Conservation (phyloP, 257 asterid genomes). For the Solanum rostratum region DNA sequence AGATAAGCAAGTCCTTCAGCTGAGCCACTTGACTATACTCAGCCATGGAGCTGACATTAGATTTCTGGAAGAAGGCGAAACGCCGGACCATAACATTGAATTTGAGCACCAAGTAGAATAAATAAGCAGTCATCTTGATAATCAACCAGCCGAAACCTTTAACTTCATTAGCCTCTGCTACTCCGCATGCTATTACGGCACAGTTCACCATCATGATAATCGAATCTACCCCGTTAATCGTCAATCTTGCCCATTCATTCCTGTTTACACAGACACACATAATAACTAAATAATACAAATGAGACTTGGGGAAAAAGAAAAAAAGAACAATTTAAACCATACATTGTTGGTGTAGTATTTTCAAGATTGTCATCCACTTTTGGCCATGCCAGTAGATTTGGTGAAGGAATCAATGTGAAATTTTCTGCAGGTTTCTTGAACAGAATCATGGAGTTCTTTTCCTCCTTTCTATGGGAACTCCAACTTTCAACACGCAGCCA, state of each 20-base stretch:
- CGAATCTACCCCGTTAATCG: conserved; percentile 5
- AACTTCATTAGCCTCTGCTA: not conserved
- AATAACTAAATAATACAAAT: not conserved
- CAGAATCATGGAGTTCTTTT: not conserved
- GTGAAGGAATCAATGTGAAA: not conserved
- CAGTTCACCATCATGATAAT: conserved; percentile 7
- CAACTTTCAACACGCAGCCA: conserved; percentile 9
- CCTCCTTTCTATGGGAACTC: not conserved
- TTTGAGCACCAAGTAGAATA: conserved; percentile 7
- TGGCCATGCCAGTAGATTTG: not conserved
- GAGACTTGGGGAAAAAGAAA: not conserved
- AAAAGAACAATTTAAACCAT: not conserved
- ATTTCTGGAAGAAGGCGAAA: not conserved
- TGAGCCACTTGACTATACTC: not conserved
- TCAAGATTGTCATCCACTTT: not conserved
- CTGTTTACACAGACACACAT: not conserved
- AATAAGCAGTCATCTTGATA: conserved; percentile 11
- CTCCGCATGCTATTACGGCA: not conserved
- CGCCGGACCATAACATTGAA: not conserved
- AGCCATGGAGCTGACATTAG: not conserved
- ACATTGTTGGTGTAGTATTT: not conserved
- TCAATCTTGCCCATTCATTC: not conserved
- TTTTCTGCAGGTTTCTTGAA: not conserved
- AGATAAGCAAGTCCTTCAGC: not conserved
- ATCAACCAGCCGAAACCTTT: conserved; percentile 10